Conservation (phyloP, 179 eudicot species). For the Actinidia chinensis region DNA sequence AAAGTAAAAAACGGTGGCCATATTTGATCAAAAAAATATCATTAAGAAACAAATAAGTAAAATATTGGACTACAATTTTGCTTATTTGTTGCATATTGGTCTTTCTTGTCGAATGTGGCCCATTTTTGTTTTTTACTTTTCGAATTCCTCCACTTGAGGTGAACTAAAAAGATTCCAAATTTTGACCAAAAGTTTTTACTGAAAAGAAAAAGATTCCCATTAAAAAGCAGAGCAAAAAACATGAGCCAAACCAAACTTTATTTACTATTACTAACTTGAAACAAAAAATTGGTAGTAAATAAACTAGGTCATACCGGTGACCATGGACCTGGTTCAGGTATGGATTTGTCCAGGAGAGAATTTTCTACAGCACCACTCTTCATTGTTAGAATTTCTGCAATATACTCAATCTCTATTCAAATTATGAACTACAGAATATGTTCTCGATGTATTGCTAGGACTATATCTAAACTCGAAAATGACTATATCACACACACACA, state of each 20-base stretch:
- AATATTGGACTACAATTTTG: too few species aligned
- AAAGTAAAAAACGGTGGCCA: too few species aligned
- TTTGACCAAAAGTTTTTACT: background rate
- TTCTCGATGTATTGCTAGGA: background rate
- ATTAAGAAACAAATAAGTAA: too few species aligned
- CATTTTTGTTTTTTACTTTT: too few species aligned
- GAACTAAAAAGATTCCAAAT: too few species aligned
- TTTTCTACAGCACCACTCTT: constrained; percentile 89
- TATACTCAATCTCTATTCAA: background rate
- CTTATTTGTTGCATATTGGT: too few species aligned
- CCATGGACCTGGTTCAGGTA: constrained; percentile 92
- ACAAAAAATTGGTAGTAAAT: constrained; percentile 4
- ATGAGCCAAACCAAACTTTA: background rate
- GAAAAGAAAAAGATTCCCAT: background rate
- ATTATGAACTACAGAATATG: background rate
- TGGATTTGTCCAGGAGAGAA: constrained; percentile 81
- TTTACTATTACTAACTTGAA: background rate
- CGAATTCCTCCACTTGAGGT: too few species aligned
- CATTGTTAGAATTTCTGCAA: constrained; percentile 76
- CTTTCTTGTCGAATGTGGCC: too few species aligned
- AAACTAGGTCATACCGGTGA: constrained; percentile 76
- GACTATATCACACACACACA: background rate
- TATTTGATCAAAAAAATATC: too few species aligned
- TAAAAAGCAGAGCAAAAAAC: background rate
- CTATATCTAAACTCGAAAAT: too few species aligned